Evolutionary conservation across 1,139 yeast species (phyloP).

Genomic region (Geotrichum armillariae): DNA sequence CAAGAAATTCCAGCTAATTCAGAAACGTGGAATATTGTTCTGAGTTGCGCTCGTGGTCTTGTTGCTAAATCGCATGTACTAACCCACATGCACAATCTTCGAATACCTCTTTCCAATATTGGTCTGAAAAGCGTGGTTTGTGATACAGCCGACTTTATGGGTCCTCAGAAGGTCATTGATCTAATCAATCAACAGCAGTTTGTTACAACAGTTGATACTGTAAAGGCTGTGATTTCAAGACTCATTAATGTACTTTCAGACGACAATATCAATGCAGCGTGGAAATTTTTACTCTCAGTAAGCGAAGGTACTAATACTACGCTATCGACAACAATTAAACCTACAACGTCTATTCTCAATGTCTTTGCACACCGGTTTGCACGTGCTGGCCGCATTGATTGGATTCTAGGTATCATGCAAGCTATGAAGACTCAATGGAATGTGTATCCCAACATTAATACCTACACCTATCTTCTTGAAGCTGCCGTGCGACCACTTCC

Average conservation of each 20-base stretch:
- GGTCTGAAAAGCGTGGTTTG: constrained; percentile 28
- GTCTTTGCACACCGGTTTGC: constrained; percentile 28
- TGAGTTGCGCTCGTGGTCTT: constrained; percentile 27
- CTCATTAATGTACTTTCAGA: constrained; percentile 21
- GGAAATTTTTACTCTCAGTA: constrained; percentile 16
- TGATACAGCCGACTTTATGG: constrained; percentile 28
- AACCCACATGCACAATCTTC: constrained; percentile 28
- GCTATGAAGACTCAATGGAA: constrained; percentile 26
- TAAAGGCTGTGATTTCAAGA: constrained; percentile 22
- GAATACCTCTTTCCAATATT: constrained; percentile 27
- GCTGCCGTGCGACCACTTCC: constrained; percentile 27
- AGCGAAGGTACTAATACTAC: constrained; percentile 25
- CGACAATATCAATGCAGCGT: constrained; percentile 19
- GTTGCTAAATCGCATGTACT: constrained; percentile 25
- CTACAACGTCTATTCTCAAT: constrained; percentile 28
- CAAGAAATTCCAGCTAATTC: constrained; percentile 38
- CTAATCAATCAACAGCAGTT: constrained; percentile 22
- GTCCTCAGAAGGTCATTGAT: constrained; percentile 28
- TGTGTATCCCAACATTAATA: constrained; percentile 23
- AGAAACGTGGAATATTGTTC: constrained; percentile 43
- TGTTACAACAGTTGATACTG: constrained; percentile 20
- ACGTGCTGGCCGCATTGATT: constrained; percentile 28
- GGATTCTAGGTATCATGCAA: constrained; percentile 30
- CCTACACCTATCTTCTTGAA: constrained; percentile 28
- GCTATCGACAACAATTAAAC: constrained; percentile 22